Percentiles rank a stretch among this genome's conserved stretches.
Evolutionary conservation across 2,329 filamentous ascomycete species (phyloP).

Genomic region (Arthrobotrys sphaeroides): DNA sequence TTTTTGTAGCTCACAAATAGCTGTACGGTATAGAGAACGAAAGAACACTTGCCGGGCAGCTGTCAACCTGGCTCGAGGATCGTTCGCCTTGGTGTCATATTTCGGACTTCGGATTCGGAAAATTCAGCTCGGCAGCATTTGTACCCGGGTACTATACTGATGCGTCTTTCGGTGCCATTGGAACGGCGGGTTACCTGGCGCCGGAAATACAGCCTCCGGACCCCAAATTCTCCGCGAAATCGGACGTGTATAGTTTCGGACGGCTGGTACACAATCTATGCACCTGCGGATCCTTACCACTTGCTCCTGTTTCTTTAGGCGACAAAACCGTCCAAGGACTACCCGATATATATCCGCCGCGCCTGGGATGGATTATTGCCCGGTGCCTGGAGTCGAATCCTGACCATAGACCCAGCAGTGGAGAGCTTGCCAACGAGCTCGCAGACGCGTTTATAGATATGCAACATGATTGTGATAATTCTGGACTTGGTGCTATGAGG

Average conservation of each 20-base stretch:
- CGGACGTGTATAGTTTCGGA: conserved; percentile 42
- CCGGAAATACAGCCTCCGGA: background rate
- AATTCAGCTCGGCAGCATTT: conserved; percentile 10
- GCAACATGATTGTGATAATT: conserved; percentile 14
- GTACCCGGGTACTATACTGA: background rate
- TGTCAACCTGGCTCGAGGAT: conserved; percentile 12
- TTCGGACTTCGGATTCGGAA: conserved; percentile 38
- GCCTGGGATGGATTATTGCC: conserved; percentile 2
- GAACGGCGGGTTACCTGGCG: conserved; percentile 17
- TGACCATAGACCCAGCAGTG: background rate
- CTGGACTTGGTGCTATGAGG: conserved; percentile 3
- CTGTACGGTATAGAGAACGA: background rate
- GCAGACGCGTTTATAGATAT: conserved; percentile 21
- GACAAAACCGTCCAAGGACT: too few species aligned
- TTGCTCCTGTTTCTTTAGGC: too few species aligned
- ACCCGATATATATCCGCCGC: background rate
- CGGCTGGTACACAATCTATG: conserved; percentile 24
- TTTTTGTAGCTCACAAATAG: too few species aligned
- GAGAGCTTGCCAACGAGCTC: conserved; percentile 18
- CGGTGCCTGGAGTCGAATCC: background rate
- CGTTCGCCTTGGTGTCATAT: conserved; percentile 39
- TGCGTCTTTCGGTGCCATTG: conserved; percentile 4
- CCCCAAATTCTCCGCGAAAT: conserved; percentile 17
- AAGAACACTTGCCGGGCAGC: background rate
- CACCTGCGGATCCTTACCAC: background rate